Evolutionary conservation across 1,284 basidiomycete species (phyloP), one percentile per base, ranked within the genome.

Genomic region (Singerocomus rubriflavus): DNA sequence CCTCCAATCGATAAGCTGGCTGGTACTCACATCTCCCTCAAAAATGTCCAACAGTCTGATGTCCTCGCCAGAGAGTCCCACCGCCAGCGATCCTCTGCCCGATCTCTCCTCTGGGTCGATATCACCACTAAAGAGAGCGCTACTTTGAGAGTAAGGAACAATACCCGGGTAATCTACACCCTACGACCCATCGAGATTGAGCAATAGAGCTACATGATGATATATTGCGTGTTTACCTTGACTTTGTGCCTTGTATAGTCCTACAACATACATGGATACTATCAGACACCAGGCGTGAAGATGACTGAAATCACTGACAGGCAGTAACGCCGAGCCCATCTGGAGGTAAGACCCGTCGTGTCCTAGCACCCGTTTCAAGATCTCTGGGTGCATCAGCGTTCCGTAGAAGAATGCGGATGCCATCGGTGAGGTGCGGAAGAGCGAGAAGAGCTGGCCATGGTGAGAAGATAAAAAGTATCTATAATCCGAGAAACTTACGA

Each of bases 331-430:
- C 29, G 85, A 79, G 56, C 81, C 79, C 46, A 84, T 76, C 36
- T 73, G 62, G 6, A 91, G 72, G 52, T 80, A 72, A 9, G 71
- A 60, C 10, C 80, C 81, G 46, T 81, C 71, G 52, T 85, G 79
- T 9, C 73, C 73, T 26, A 91, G 78, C 9, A 90, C 86, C 16
- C 80, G 73, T 51, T 70, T 74, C 34, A 90, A 71, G 57, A 91
- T 81, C 45, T 76, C 78, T 10, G 88, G 86, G 55, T 88, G 85
- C 74, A 88, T 81, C 26, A 91, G 69, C 0, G 88, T 92, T 27
- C 93, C 93, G 65, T 95, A 93, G 73, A 93, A 93, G 70, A 95
- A 94, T 5, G 88, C 88, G 51, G 73, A 69, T 27, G 43, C 30
- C 67, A 63, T 66, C 7, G 54, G 27, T 42, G 37, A 31, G 17